Evolutionary conservation across 805 yeast species (phyloP), one percentile per base, ranked within the genome.

Genomic region (Barnettozyma sp.): DNA sequence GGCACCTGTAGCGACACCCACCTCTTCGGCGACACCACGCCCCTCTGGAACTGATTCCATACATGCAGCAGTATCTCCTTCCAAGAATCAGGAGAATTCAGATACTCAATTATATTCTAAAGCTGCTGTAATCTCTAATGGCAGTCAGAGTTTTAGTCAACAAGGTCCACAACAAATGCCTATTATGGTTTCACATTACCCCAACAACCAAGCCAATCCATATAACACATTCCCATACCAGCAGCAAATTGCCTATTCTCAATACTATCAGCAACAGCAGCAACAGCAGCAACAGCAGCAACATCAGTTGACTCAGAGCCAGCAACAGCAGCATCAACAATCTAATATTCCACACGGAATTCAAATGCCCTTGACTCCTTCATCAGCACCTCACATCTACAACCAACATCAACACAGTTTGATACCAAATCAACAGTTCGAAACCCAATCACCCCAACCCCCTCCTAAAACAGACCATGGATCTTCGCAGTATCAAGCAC

Each of bases 171-270:
- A 31, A 29, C 39, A 25, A 31, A 26, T 46, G 18, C 51, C 51
- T 6, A 19, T 45, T 39, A 43, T 49, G 43, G 48, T 44, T 9
- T 10, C 50, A 11, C 53, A 49, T 22, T 49, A 47, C 20, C 48
- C 47, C 6, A 28, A 35, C n/a, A 28, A 35, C n/a, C 39, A 31
- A 21, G 35, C 30, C 19, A 26, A 26, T 16, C 28, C 35, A 23
- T 30, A 34, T 13, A 18, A 27, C 31, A 40, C 40, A 15, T 35
- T 34, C 23, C 49, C 42, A 29, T 33, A 37, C 18, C 47, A 52
- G 31, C 45, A 43, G 22, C 45, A 38, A 19, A 35, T 34, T 14
- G 41, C 41, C 9, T 40, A 30, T 29, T 35, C 35, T 7, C 44
- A 44, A 6, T 33, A 29, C 13, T 38, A 41, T 30, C 42, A 37